Percentiles rank a stretch among this genome's conserved stretches.
Conservation (phyloP, 306 rosid species). For the Trifolium dubium region DNA sequence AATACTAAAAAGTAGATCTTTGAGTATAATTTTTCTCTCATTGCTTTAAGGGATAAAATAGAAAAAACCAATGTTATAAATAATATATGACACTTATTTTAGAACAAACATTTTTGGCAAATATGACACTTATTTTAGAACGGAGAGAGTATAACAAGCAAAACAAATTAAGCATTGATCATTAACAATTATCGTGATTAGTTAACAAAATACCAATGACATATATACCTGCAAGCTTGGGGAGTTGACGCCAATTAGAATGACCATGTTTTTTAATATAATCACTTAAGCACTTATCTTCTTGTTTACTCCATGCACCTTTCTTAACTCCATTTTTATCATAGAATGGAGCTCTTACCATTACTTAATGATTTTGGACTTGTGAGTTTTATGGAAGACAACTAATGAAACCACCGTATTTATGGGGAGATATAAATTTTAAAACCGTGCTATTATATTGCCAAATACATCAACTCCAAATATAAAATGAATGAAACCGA, state of each 20-base stretch:
- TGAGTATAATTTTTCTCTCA: too few relatives aligned
- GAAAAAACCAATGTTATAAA: too few relatives aligned
- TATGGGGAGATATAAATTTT: neutral
- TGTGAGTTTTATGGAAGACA: neutral
- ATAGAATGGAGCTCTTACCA: constrained; percentile 72
- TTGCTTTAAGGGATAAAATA: too few relatives aligned
- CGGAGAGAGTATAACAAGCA: too few relatives aligned
- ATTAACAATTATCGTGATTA: neutral
- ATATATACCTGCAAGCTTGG: constrained; percentile 60
- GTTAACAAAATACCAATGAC: neutral
- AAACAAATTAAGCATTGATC: constrained; percentile 1
- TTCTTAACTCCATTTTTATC: constrained; percentile 70
- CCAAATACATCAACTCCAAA: too few relatives aligned
- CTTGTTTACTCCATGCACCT: constrained; percentile 83
- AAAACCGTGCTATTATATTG: too few relatives aligned
- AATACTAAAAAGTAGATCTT: too few relatives aligned
- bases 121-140: too few relatives aligned
- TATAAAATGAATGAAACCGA: too few relatives aligned
- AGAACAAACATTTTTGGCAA: too few relatives aligned
- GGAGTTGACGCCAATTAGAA: constrained; percentile 76
- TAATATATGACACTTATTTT: too few relatives aligned
- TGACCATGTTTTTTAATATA: constrained; percentile 59
- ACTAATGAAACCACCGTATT: neutral
- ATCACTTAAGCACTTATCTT: constrained; percentile 63
- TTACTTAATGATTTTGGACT: constrained; percentile 29